Percentiles rank a stretch among this genome's conserved stretches.
Evolutionary conservation across 495 filamentous ascomycete species (phyloP).

Genomic region (Tetracladium setigerum): DNA sequence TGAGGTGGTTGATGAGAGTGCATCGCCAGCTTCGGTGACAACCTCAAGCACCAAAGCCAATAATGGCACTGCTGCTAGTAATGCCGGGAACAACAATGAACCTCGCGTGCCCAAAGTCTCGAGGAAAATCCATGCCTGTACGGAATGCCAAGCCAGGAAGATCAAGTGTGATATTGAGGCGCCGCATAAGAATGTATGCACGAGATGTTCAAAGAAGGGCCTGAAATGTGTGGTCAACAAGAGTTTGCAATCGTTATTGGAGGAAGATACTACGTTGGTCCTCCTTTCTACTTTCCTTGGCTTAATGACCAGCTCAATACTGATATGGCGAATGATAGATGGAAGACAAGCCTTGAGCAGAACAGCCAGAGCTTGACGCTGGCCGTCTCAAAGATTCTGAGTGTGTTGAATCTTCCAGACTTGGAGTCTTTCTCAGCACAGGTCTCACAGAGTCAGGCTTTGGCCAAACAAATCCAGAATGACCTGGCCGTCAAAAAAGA

Average conservation of each 20-base stretch:
- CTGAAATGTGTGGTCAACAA: slow-evolving; percentile 30
- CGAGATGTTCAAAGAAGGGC: slow-evolving; percentile 27
- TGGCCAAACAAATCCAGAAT: too few relatives aligned
- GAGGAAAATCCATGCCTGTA: slow-evolving; percentile 7
- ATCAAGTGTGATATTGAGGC: slow-evolving; percentile 28
- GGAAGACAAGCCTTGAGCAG: slow-evolving; percentile 5
- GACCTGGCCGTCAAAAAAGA: too few relatives aligned
- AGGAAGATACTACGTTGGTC: slow-evolving; percentile 30
- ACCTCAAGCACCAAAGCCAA: slow-evolving; percentile 74
- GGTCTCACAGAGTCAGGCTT: too few relatives aligned
- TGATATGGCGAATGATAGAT: background rate
- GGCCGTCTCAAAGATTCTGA: slow-evolving; percentile 13
- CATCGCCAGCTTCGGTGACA: slow-evolving; percentile 81
- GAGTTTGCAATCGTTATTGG: slow-evolving; percentile 28
- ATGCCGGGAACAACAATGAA: background rate
- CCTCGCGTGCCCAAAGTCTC: slow-evolving; percentile 3
- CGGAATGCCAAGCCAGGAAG: slow-evolving; percentile 31
- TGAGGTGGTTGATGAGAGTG: slow-evolving; percentile 45
- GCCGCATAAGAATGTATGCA: slow-evolving; percentile 15
- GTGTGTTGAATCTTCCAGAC: slow-evolving; percentile 10
- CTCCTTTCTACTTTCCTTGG: too few relatives aligned
- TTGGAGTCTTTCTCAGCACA: slow-evolving; percentile 3
- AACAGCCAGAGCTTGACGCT: slow-evolving; percentile 1
- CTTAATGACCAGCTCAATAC: background rate
- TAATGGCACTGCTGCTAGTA: slow-evolving; percentile 6